Evolutionary conservation across 1,284 basidiomycete species (phyloP).

Genomic region (Sanghuangporus weigelae): DNA sequence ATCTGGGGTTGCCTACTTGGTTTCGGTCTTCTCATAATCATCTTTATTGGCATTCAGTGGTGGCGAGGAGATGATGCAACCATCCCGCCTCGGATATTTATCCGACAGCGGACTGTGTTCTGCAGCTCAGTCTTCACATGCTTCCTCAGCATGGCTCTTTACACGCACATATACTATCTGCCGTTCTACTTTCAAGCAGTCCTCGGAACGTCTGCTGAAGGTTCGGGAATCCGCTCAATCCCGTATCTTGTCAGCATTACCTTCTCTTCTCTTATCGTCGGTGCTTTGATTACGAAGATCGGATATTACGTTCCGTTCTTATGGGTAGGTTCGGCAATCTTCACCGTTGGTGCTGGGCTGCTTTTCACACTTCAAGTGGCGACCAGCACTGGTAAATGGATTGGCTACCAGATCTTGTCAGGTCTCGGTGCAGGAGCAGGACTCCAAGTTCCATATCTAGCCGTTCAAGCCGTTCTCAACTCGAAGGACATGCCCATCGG

Average conservation of each 20-base stretch:
- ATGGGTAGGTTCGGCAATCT: constrained; percentile 27
- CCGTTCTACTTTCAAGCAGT: constrained; percentile 42
- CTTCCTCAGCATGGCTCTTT: constrained; percentile 35
- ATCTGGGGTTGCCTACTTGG: constrained; percentile 30
- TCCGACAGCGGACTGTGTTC: constrained; percentile 27
- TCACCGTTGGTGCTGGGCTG: constrained; percentile 36
- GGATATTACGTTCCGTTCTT: constrained; percentile 37
- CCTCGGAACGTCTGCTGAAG: constrained; percentile 32
- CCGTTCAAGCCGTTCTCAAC: constrained; percentile 17
- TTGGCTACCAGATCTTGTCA: constrained; percentile 36
- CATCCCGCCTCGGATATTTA: constrained; percentile 24
- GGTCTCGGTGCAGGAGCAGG: constrained; percentile 17
- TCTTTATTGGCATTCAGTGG: constrained; percentile 33
- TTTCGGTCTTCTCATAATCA: constrained; percentile 30
- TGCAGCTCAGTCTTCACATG: constrained; percentile 30
- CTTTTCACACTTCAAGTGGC: constrained; percentile 34
- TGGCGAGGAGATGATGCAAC: constrained; percentile 29
- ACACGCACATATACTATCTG: constrained; percentile 27
- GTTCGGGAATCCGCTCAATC: constrained; percentile 60
- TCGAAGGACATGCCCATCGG: constrained; percentile 16
- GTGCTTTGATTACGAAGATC: constrained; percentile 28
- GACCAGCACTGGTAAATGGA: constrained; percentile 30
- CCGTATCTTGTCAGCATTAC: constrained; percentile 58
- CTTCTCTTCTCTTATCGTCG: constrained; percentile 33
- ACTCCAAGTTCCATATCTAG: constrained; percentile 17